A percentile compares a stretch with the other conserved stretches of the same genome.
Conservation (phyloP, 352 stramenopile genomes). For the Elongisporangium anandrum region DNA sequence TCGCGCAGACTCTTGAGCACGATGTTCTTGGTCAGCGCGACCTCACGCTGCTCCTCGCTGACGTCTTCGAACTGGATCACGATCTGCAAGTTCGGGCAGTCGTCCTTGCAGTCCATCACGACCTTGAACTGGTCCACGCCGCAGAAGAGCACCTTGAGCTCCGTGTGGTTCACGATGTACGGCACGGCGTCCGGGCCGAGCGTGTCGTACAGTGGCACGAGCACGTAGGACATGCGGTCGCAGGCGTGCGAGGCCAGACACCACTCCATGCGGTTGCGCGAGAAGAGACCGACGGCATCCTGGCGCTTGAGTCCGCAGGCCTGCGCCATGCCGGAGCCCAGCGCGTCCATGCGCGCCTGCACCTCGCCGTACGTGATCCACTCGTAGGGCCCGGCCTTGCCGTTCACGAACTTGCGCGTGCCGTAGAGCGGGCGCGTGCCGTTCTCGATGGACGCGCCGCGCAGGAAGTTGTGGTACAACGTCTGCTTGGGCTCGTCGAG, state of each 20-base stretch:
- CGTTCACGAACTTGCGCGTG: conserved; percentile 20
- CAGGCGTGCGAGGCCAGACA: conserved; percentile 14
- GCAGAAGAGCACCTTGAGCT: conserved; percentile 20
- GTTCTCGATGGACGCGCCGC: conserved; percentile 19
- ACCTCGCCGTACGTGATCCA: conserved; percentile 23
- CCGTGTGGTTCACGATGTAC: conserved; percentile 34
- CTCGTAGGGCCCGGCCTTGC: neutral
- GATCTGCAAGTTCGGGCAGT: conserved; percentile 14
- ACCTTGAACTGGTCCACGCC: conserved; percentile 15
- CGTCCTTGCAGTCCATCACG: conserved; percentile 15
- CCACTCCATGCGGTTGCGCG: conserved; percentile 28
- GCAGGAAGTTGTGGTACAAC: conserved; percentile 43
- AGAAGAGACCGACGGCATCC: conserved; percentile 19
- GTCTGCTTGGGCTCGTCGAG: conserved; percentile 34
- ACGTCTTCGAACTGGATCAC: conserved; percentile 15
- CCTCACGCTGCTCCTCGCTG: conserved; percentile 2
- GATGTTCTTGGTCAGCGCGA: conserved; percentile 1
- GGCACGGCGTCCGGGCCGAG: too few relatives aligned
- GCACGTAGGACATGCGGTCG: conserved; percentile 19
- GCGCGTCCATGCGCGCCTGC: conserved; percentile 1
- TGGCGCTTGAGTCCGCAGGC: conserved; percentile 8
- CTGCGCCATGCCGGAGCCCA: conserved; percentile 6
- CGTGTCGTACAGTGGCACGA: too few relatives aligned
- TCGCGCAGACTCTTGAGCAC: conserved; percentile 28
- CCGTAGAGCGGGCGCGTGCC: conserved; percentile 30